Evolutionary conservation across 306 rosid species (phyloP).

Genomic region (Lablab purpureus): DNA sequence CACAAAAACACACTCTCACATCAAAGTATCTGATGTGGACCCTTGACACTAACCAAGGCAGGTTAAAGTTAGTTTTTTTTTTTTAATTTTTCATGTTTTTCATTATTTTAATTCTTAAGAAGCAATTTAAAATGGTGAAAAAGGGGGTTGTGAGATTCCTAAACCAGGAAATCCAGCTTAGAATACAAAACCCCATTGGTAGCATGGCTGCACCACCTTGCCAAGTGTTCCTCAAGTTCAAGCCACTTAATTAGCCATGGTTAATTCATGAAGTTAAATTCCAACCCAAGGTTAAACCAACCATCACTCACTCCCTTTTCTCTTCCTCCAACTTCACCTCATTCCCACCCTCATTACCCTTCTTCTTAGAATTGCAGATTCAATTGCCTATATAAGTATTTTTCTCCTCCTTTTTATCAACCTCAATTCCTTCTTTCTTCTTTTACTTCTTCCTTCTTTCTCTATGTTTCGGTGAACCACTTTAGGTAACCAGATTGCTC

Average conservation of each 20-base stretch:
- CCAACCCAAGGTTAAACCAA: constrained; percentile 47
- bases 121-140: constrained; percentile 23
- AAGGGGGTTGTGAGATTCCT: constrained; percentile 37
- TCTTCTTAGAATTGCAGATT: constrained; percentile 29
- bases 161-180: constrained; percentile 50
- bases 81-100: background rate
- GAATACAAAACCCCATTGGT: constrained; percentile 58
- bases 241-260: constrained; percentile 56
- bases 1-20: background rate
- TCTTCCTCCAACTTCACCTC: background rate
- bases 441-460: constrained; percentile 36
- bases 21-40: constrained; percentile 36
- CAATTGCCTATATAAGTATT: background rate
- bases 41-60: constrained; percentile 32
- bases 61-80: background rate
- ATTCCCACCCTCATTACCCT: background rate
- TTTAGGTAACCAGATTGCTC: constrained; percentile 67
- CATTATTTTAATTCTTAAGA: too few species aligned
- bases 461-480: constrained; percentile 80
- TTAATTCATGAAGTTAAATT: constrained; percentile 52
- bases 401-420: background rate
- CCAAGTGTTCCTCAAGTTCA: constrained; percentile 72
- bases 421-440: constrained; percentile 31
- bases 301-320: background rate
- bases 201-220: constrained; percentile 83